Evolutionary conservation across 345 rosid species (phyloP).

Genomic region (Psidium guajava): DNA sequence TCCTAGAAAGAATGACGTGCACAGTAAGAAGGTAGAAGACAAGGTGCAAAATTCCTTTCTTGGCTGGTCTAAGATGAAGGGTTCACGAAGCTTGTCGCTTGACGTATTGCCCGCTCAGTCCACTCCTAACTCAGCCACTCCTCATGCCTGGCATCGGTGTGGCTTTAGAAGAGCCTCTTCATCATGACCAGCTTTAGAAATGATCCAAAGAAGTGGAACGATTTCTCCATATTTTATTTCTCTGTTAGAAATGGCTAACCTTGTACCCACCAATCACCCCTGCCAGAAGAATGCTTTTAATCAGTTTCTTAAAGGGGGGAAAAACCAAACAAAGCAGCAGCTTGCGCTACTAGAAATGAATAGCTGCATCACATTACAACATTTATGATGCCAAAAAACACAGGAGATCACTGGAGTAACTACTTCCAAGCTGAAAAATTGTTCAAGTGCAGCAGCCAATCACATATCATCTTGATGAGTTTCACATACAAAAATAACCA

Average conservation of each 20-base stretch:
- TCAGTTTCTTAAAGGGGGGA: constrained; percentile 9
- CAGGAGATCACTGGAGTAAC: neutral
- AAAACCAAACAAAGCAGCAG: neutral
- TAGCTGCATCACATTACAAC: neutral
- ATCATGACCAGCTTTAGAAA: neutral
- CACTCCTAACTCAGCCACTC: neutral
- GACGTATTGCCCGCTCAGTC: neutral
- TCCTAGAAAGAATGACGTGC: neutral
- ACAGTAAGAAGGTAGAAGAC: neutral
- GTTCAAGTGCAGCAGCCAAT: neutral
- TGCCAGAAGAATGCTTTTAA: constrained; percentile 23
- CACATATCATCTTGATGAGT: neutral
- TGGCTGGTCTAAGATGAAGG: neutral
- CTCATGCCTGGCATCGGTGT: neutral
- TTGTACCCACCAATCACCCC: constrained; percentile 12
- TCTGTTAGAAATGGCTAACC: constrained; percentile 13
- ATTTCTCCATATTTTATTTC: constrained; percentile 1
- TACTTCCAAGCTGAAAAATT: neutral
- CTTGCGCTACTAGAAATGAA: neutral
- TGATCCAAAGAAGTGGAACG: neutral
- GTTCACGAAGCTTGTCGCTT: neutral
- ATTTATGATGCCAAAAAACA: neutral
- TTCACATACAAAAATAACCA: neutral
- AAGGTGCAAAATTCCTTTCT: neutral
- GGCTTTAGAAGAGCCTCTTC: neutral